A percentile compares a stretch with the other conserved stretches of the same genome.
Conservation (phyloP, 805 yeast genomes). For the Candida peoriensis region DNA sequence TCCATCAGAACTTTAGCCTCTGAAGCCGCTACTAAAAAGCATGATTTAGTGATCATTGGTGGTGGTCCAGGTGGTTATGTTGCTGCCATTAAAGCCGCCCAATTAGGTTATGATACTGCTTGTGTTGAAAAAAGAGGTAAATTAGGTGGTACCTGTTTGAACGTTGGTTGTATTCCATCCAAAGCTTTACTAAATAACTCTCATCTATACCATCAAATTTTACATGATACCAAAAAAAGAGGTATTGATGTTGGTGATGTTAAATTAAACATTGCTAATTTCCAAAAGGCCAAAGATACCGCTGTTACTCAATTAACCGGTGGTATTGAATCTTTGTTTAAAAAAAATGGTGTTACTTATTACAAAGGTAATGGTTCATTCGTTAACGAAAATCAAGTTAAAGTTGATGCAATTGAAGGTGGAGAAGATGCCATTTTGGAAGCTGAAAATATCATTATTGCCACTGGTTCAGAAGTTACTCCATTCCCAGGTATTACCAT, state of each 20-base stretch:
- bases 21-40: conserved; percentile 37
- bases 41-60: conserved; percentile 92
- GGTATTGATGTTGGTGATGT: conserved; percentile 89
- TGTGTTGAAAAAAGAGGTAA: conserved; percentile 96
- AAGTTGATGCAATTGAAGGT: conserved; percentile 85
- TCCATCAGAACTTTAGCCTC: conserved; percentile 13
- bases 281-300: conserved; percentile 89
- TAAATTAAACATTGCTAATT: conserved; percentile 63
- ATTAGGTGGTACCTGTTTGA: conserved; percentile 97
- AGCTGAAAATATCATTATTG: conserved; percentile 88
- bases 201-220: conserved; percentile 83
- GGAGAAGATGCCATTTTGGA: conserved; percentile 65
- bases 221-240: conserved; percentile 76
- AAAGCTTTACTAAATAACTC: conserved; percentile 94
- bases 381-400: conserved; percentile 69
- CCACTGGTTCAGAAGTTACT: conserved; percentile 97
- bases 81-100: conserved; percentile 98
- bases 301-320: conserved; percentile 86
- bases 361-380: conserved; percentile 92
- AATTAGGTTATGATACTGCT: conserved; percentile 89
- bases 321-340: conserved; percentile 92
- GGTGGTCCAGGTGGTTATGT: conserved; percentile 99
- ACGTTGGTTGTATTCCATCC: conserved; percentile 99
- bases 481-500: conserved; percentile 98
- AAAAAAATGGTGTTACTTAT: conserved; percentile 92